Base-by-base conservation (phyloP, 2,329 filamentous ascomycete species). In the Tolypocladium amazonense region DNA sequence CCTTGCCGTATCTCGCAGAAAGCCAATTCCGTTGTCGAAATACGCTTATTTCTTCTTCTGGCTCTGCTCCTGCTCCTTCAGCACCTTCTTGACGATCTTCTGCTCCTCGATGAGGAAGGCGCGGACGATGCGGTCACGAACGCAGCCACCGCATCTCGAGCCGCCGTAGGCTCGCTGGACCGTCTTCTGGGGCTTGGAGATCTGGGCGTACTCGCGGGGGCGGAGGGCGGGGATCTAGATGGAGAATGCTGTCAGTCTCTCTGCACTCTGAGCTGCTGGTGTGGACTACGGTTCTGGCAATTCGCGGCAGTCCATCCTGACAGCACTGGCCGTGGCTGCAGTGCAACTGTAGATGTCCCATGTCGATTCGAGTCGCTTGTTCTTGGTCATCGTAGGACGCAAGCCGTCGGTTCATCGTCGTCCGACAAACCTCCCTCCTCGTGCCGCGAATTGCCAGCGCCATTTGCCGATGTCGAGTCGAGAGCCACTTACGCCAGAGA, bases 11-110 rank as follows among this genome's bases (percentile, higher is more conserved):
- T 65, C 68, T 67, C 71, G 68, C 66, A 72, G 66, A 70, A 69
- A 71, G 67, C 65, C 68, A 68, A 67, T 63, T 63, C 66, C 62
- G 63, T 65, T 65, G 63, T 66, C 59, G 60, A 66, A 67, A 65
- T 59, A 58, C 80, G 67, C 82, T 85, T 89, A 86, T 81, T 86
- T 86, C 82, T 85, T 86, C 79, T 83, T 86, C 72, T 81, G 77
- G 73, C 80, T 76, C 74, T 78, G 89, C 84, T 90, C 89, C 83
- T 96, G 90, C 86, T 97, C 93, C 89, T 97, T 97, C 78, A 97
- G 87, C 73, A 99, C 94, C 90, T 99, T 99, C 92, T 99, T 99
- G 81, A 99, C 94, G 73, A 99, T 97, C 90, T 99, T 99, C 86
- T 99, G 94, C 88, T 99, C 94, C 85, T 99, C 95, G 69, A 99